Percentiles rank a stretch among this genome's conserved stretches.
Conservation (phyloP, 805 yeast genomes). For the Yarrowia bubula region DNA sequence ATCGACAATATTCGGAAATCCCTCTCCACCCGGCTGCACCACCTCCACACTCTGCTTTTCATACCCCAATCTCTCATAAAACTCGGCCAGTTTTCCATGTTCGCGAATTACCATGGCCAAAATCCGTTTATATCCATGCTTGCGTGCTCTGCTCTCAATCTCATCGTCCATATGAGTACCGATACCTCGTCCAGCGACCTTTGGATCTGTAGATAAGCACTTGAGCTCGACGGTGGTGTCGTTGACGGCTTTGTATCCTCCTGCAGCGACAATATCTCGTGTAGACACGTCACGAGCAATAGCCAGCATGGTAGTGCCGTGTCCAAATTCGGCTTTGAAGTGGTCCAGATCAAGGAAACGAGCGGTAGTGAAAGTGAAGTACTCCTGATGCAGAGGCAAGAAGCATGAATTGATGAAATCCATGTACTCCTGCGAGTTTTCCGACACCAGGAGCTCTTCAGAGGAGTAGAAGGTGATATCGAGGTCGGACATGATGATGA, state of each 20-base stretch:
- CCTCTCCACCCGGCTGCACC: neutral
- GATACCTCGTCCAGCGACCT: neutral
- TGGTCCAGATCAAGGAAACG: neutral
- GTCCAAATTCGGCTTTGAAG: neutral
- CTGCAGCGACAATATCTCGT: slow-evolving; percentile 10
- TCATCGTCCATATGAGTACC: slow-evolving; percentile 2
- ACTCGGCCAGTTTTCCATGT: slow-evolving; percentile 13
- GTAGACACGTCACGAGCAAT: neutral
- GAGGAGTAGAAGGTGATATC: slow-evolving; percentile 4
- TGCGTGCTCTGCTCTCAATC: neutral
- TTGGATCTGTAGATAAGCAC: neutral
- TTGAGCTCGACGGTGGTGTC: neutral
- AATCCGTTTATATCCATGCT: neutral
- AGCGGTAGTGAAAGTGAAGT: neutral
- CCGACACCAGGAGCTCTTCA: neutral
- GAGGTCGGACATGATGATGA: neutral
- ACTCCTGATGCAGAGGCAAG: slow-evolving; percentile 6
- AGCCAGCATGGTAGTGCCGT: neutral
- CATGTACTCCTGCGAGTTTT: neutral
- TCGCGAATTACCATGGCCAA: slow-evolving; percentile 12
- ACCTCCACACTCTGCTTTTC: neutral
- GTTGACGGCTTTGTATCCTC: neutral
- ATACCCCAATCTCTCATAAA: slow-evolving; percentile 1
- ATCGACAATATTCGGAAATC: neutral
- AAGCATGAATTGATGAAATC: slow-evolving; percentile 16